Evolutionary conservation across 345 rosid species (phyloP), one percentile per base, ranked within the genome.

Genomic region (Euphorbia lathyris): DNA sequence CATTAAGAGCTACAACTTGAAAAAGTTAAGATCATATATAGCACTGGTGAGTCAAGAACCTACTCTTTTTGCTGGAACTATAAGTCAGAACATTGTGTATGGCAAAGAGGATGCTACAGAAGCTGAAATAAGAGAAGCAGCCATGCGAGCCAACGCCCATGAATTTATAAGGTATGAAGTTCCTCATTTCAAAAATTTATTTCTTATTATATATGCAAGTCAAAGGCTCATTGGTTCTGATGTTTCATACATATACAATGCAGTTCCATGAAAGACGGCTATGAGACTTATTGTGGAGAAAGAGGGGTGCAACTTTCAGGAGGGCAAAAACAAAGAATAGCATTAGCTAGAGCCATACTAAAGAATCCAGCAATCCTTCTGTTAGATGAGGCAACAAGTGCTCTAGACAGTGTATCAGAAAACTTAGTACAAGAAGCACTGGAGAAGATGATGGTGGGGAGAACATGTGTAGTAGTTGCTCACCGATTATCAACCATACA

Each of bases 1-100:
- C 69, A 74, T 85, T 71, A 83, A 74, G 77, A 66, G 58, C 29
- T 85, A 77, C 68, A 76, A 79, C 62, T 63, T 81, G 65, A 75
- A 85, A 72, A 40, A 66, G 29, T 52, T 83, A 69, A 83, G 85
- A 65, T 79, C 85, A 19, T 76, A 72, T 25, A 83, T 85, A 59
- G 85, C 85, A 32, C 64, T 85, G 20, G 89, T 86, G 45, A 86
- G 85, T 68, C 86, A 83, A 20, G 66, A 63, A 36, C 66, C 66
- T 0, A 68, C 71, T 17, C 71, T 68, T 68, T 69, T 69, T 45
- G 53, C 32, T 29, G 72, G 72, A 25, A 69, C 57, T 26, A 69
- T 69, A 17, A 34, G 42, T 12, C 55, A 69, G 20, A 69, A 69
- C 43, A 69, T 69, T 12, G 65, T 20, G 1, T 69, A 69, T 45